Base-by-base conservation (phyloP, 2,329 filamentous ascomycete species). In the Apiospora kogelbergensis region DNA sequence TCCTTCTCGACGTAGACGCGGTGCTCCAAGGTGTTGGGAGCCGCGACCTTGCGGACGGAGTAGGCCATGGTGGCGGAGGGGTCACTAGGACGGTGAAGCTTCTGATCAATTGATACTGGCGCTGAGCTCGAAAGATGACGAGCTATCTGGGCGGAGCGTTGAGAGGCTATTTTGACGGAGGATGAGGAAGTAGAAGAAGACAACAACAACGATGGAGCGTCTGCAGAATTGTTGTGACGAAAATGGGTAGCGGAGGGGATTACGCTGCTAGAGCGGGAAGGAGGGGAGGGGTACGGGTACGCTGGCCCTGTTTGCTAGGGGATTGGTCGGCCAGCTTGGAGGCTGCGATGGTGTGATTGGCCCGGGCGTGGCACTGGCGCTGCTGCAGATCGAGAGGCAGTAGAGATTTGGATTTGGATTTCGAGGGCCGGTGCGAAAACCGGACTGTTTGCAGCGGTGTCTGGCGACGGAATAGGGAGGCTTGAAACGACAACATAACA, bases 1-100 rank as follows among this genome's bases (percentile, higher is more conserved):
- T 98, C 93, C 88, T 97, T 95, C 89, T 99, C 95, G 80, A 98
- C 90, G 89, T 92, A 99, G 84, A 98, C 91, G 80, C 96, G 93
- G 90, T 97, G 94, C 87, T 98, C 95, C 81, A 97, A 88, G 77
- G 96, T 98, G 88, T 98, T 92, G 78, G 94, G 89, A 78, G 93
- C 90, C 78, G 88, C 96, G 80, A 97, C 87, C 89, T 97, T 98
- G 86, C 95, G 92, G 81, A 92, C 84, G 79, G 86, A 87, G 87
- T 94, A 99, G 73, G 89, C 82, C 85, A 91, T 90, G 78, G 84
- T 86, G 76, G 74, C 73, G 67, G 73, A 71, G 66, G 67, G 45
- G 68, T 71, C 68, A 60, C 53, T 68, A 63, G 64, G 15, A 65
- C 46, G 22, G 40, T 71, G 71, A 24, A 65, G 64, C 63, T 69